Evolutionary conservation across 208 protist species (phyloP).

Genomic region (Trypanosoma scelopori): DNA sequence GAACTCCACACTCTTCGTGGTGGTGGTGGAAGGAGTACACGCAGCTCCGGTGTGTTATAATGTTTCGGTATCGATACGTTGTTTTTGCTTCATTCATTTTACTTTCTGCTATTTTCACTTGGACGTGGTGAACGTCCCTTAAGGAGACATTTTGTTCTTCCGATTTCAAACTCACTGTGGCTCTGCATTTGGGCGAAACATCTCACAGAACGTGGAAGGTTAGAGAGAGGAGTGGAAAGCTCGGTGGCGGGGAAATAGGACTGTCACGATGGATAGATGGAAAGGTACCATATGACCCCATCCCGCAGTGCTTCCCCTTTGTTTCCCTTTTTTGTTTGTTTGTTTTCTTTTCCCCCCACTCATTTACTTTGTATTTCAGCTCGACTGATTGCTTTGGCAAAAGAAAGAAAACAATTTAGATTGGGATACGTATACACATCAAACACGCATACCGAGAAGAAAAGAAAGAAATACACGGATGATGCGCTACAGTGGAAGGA

Average conservation of each 20-base stretch:
- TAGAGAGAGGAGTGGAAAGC: too few species aligned
- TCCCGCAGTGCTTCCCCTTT: too few species aligned
- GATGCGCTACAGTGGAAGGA: conserved; percentile 38
- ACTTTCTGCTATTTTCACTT: neutral
- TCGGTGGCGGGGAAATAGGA: too few species aligned
- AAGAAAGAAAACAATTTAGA: neutral
- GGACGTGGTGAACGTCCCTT: neutral
- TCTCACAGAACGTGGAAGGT: too few species aligned
- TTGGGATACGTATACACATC: too few species aligned
- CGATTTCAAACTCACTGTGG: too few species aligned
- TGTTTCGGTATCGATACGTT: neutral
- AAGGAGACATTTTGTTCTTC: neutral
- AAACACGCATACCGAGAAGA: neutral
- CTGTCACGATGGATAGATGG: too few species aligned
- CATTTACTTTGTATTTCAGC: neutral
- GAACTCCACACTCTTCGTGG: neutral
- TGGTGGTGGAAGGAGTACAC: neutral
- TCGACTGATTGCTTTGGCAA: neutral
- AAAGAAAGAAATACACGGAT: conserved; percentile 15
- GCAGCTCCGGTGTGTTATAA: neutral
- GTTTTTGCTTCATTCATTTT: neutral
- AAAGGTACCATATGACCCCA: too few species aligned
- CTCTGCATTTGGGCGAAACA: too few species aligned
- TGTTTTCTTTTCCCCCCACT: conserved; percentile 1
- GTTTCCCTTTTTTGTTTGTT: neutral